phyloP scores from a whole-genome alignment of 768 basidiomycete species.

The Rhizopogon vesiculosus region DNA sequence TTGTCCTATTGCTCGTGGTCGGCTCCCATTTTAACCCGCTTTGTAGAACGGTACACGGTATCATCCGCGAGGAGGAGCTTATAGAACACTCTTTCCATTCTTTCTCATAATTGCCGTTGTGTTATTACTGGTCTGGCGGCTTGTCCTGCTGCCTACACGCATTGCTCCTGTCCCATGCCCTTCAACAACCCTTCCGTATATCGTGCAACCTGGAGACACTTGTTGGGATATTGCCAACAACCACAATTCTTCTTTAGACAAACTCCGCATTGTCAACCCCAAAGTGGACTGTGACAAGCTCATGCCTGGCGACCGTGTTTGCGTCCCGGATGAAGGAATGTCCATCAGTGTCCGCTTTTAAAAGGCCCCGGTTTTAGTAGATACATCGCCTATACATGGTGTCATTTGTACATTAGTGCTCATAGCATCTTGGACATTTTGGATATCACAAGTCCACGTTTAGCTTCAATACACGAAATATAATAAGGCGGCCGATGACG shows the following conservation, averaged over 20 bases:
- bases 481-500: slow-evolving; percentile 10
- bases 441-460: neutral
- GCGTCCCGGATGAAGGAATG: slow-evolving; percentile 43
- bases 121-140: slow-evolving; percentile 61
- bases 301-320: slow-evolving; percentile 58
- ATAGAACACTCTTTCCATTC: slow-evolving; percentile 65
- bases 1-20: slow-evolving; percentile 11
- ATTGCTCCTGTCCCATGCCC: slow-evolving; percentile 22
- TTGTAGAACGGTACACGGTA: slow-evolving; percentile 28
- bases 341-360: slow-evolving; percentile 26
- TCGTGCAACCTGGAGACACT: slow-evolving; percentile 53
- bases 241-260: slow-evolving; percentile 46
- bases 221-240: slow-evolving; percentile 60
- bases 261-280: slow-evolving; percentile 47
- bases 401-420: slow-evolving; percentile 15
- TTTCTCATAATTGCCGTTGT: slow-evolving; percentile 63
- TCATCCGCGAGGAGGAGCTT: slow-evolving; percentile 37
- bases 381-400: neutral
- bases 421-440: slow-evolving; percentile 6
- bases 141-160: slow-evolving; percentile 37
- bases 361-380: neutral
- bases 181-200: slow-evolving; percentile 37
- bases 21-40: slow-evolving; percentile 13
- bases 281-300: slow-evolving; percentile 51
- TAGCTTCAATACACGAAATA: neutral